These are phyloP conservation scores for Blastomyces silverae DNA, from an alignment of 2,329 filamentous ascomycete species.

Conservation along the genomic window DNA sequence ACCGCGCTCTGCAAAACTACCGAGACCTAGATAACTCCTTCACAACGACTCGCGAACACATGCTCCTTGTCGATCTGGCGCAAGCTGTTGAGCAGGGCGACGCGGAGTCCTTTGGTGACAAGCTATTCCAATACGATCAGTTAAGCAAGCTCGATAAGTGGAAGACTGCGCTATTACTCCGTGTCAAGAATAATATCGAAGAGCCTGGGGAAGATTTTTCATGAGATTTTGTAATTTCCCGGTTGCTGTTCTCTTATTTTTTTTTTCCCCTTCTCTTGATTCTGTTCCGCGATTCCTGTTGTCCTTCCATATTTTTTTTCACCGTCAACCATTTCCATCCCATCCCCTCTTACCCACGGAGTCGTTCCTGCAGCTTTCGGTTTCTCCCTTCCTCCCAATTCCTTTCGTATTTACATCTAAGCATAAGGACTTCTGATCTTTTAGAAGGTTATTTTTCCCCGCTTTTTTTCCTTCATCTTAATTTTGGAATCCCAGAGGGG, in stretches of 20 bases:
- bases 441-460: slow-evolving; percentile 5
- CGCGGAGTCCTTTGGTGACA: slow-evolving; percentile 76
- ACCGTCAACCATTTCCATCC: neutral
- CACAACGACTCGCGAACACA: slow-evolving; percentile 67
- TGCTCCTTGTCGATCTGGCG: slow-evolving; percentile 69
- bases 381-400: neutral
- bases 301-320: neutral
- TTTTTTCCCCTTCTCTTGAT: neutral
- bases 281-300: neutral
- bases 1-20: slow-evolving; percentile 76
- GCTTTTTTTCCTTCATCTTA: neutral
- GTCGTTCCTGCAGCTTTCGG: neutral
- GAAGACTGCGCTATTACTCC: slow-evolving; percentile 82
- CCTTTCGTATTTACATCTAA: neutral
- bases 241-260: slow-evolving; percentile 13
- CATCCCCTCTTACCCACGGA: neutral
- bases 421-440: neutral
- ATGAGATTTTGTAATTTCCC: slow-evolving; percentile 33
- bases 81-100: slow-evolving; percentile 70
- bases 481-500: neutral
- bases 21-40: slow-evolving; percentile 73
- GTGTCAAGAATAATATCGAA: slow-evolving; percentile 78
- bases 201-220: slow-evolving; percentile 63
- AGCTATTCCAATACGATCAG: slow-evolving; percentile 83
- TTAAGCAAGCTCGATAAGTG: slow-evolving; percentile 92